Conservation (phyloP, 768 basidiomycete genomes). For the Crucibulum laeve region DNA sequence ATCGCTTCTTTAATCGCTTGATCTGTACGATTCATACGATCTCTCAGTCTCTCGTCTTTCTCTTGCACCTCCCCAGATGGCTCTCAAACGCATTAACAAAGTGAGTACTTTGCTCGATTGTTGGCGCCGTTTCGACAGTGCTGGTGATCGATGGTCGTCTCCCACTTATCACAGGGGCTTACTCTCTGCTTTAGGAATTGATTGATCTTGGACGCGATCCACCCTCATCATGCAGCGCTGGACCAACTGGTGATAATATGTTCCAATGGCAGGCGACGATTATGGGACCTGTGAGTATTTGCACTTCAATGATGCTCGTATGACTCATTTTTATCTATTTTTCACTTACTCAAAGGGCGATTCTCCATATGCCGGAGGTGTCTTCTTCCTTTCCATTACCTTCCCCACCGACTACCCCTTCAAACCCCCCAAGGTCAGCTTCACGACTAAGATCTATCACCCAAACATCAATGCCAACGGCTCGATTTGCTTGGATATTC, state of each 20-base stretch:
- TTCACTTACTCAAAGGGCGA: conserved; percentile 82
- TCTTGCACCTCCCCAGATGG: conserved; percentile 53
- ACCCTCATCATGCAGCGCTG: conserved; percentile 98
- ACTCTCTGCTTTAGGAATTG: conserved; percentile 70
- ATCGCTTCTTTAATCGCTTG: conserved; percentile 21
- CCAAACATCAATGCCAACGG: conserved; percentile 99
- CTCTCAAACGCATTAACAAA: conserved; percentile 99
- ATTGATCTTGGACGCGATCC: conserved; percentile 99
- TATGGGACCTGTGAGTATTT: conserved; percentile 88
- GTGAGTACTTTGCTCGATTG: conserved; percentile 31
- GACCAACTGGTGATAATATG: conserved; percentile 96
- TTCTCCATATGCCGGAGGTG: conserved; percentile 97
- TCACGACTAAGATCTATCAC: conserved; percentile 99
- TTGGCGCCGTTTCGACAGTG: conserved; percentile 10
- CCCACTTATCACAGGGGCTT: conserved; percentile 13
- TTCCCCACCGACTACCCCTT: conserved; percentile 99
- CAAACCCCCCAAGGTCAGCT: conserved; percentile 99
- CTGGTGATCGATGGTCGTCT: conserved; percentile 3
- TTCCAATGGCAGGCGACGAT: conserved; percentile 99
- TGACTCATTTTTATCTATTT: conserved; percentile 21
- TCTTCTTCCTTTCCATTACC: conserved; percentile 94
- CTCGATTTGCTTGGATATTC: conserved; percentile 96
- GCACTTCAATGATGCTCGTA: conserved; percentile 2
- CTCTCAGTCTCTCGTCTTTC: conserved; percentile 23
- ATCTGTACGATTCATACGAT: conserved; percentile 39